phyloP scores from a whole-genome alignment of 108 stramenopile genomes.

The Pelagomonas calceolata region DNA sequence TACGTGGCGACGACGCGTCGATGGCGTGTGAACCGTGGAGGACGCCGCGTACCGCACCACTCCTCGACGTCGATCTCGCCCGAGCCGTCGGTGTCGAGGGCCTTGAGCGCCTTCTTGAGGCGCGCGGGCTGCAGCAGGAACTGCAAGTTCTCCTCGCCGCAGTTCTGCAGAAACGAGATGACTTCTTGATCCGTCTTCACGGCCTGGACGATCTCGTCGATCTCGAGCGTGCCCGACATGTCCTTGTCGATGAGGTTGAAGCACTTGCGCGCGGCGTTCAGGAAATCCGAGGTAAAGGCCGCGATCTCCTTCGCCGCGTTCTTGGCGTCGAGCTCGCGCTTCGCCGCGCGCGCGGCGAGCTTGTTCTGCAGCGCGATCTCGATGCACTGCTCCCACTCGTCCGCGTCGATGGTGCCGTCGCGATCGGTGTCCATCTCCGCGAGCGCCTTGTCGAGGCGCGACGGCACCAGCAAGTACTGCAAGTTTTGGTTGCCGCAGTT shows the following conservation, averaged over 20 bases:
- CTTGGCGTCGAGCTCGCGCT: background rate
- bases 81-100: background rate
- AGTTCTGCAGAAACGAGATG: background rate
- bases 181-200: background rate
- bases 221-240: background rate
- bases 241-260: background rate
- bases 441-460: background rate
- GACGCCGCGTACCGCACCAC: too few relatives aligned
- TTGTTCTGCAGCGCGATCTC: background rate
- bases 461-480: background rate
- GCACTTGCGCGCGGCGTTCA: background rate
- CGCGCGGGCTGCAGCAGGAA: background rate
- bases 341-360: background rate
- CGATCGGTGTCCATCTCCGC: background rate
- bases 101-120: background rate
- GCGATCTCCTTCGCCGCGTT: background rate
- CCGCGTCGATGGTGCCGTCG: background rate
- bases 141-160: background rate
- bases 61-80: background rate
- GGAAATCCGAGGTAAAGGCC: background rate
- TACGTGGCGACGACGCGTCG: too few relatives aligned
- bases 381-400: background rate
- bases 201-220: background rate
- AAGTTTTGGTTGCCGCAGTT: background rate
- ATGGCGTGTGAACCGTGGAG: too few relatives aligned